A percentile compares a stretch with the other conserved stretches of the same genome.
Evolutionary conservation across 495 filamentous ascomycete genomes (phyloP).

Genomic region (Hypomontagnella submonticulosa): DNA sequence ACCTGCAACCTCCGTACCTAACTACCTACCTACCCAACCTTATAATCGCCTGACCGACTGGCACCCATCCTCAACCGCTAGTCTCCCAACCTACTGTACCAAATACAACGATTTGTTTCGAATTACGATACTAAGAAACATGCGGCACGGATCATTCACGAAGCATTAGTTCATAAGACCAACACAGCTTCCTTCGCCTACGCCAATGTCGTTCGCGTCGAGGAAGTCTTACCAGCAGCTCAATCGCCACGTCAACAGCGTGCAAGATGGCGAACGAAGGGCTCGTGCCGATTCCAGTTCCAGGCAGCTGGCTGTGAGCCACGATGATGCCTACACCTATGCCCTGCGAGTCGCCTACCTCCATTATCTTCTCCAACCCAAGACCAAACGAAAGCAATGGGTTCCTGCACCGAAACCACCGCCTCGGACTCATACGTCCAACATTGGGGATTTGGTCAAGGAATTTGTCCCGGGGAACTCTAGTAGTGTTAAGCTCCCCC

Average conservation of each 20-base stretch:
- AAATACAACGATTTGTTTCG: slow-evolving; percentile 1
- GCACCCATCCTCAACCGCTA: not conserved
- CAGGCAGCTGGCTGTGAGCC: slow-evolving; percentile 56
- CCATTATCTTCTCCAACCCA: slow-evolving; percentile 90
- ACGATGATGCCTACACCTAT: slow-evolving; percentile 86
- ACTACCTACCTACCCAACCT: slow-evolving; percentile 23
- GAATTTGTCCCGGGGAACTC: slow-evolving; percentile 60
- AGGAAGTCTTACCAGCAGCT: slow-evolving; percentile 52
- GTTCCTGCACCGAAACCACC: slow-evolving; percentile 70
- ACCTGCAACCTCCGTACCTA: slow-evolving; percentile 32
- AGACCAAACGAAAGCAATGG: slow-evolving; percentile 86
- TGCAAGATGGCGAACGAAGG: slow-evolving; percentile 52
- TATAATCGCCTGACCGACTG: slow-evolving; percentile 39
- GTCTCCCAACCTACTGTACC: not conserved
- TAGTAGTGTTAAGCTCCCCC: slow-evolving; percentile 58
- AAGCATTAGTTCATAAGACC: slow-evolving; percentile 28
- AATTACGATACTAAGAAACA: slow-evolving; percentile 23
- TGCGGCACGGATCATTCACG: slow-evolving; percentile 26
- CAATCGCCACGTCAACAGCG: slow-evolving; percentile 57
- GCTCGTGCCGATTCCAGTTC: slow-evolving; percentile 53
- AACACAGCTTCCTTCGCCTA: slow-evolving; percentile 14
- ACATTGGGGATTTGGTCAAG: slow-evolving; percentile 74
- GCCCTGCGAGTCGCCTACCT: slow-evolving; percentile 93
- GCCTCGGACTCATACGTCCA: slow-evolving; percentile 71
- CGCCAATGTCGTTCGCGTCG: slow-evolving; percentile 59